Evolutionary conservation across 805 yeast genomes (phyloP), one percentile per base, ranked within the genome.

Genomic region (Cyberlindnera maclurae): DNA sequence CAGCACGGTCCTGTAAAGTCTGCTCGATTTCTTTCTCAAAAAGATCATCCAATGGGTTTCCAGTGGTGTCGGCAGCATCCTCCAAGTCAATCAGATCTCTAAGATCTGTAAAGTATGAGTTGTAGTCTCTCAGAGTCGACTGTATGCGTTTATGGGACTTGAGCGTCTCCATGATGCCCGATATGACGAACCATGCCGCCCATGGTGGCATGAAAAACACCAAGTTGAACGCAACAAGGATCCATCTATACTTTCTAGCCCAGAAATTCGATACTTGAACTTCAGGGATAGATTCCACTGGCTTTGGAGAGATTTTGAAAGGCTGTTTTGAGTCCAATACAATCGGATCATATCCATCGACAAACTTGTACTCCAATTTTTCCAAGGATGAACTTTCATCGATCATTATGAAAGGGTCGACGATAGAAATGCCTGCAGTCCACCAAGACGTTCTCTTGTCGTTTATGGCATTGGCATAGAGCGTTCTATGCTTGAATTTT

Each of bases 381-480:
- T 66, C 66, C 34, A 67, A 59, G 55, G 67, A 65, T 2, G 81
- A 75, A 15, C 63, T 56, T 17, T 57, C 54, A 41, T 65, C 65
- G 12, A 70, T 63, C 26, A 52, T 58, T 30, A 62, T 59, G 41
- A 78, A 80, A 0, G 87, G 87, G 49, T 82, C 86, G 28, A 65
- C 60, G 20, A 59, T 50, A 0, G 82, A 73, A 27, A 82, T 82
- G 5, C 84, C 84, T 0, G 94, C 69, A 2, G 94, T 84, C 74
- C 83, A 85, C 81, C 85, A 87, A 12, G 84, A 73, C 4, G 94
- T 78, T 48, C 95, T 73, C 46, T 79, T 79, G 60, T 86, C 96
- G 45, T 86, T 83, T 41, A 79, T 72, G 30, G 83, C 71, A 59
- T 87, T 87, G 5, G 93, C 83, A 53, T 86, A 84, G 33, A 85